phyloP scores from a whole-genome alignment of 208 protist genomes.

The Kentomonas sorsogonicus region DNA sequence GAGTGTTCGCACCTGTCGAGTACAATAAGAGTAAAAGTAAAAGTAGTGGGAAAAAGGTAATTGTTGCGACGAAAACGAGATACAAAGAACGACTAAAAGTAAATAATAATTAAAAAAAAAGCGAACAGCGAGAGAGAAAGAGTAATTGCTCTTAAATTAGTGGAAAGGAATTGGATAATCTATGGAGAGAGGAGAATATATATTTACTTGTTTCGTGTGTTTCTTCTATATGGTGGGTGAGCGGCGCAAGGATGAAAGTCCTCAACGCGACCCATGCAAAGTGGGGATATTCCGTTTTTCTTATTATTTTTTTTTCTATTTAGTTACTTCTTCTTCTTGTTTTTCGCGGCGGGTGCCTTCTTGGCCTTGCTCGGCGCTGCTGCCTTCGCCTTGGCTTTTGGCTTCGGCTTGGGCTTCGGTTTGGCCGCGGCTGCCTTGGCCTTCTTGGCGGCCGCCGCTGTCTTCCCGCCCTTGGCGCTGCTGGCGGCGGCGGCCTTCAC shows the following conservation, averaged over 20 bases:
- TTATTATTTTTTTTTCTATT: conserved; percentile 11
- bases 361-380: conserved; percentile 24
- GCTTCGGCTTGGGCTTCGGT: conserved; percentile 7
- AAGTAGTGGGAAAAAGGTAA: too few species aligned
- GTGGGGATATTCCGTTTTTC: too few species aligned
- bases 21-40: conserved; percentile 13
- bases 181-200: too few species aligned
- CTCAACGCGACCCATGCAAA: too few species aligned
- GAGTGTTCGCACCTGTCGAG: too few species aligned
- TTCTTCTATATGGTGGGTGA: too few species aligned
- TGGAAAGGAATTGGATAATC: too few species aligned
- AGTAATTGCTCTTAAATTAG: background rate
- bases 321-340: background rate
- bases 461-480: conserved; percentile 6
- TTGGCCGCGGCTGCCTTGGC: conserved; percentile 9
- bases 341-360: conserved; percentile 31
- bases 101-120: conserved; percentile 5
- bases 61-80: too few species aligned
- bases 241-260: too few species aligned
- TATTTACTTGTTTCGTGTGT: too few species aligned
- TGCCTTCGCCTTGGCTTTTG: conserved; percentile 12
- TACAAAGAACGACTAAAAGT: background rate
- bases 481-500: conserved; percentile 8
- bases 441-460: conserved; percentile 11
- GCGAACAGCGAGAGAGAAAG: background rate